These are phyloP conservation scores for Westerdykella aurantiaca DNA, from an alignment of 2,329 filamentous ascomycete genomes.

Conservation along the genomic window DNA sequence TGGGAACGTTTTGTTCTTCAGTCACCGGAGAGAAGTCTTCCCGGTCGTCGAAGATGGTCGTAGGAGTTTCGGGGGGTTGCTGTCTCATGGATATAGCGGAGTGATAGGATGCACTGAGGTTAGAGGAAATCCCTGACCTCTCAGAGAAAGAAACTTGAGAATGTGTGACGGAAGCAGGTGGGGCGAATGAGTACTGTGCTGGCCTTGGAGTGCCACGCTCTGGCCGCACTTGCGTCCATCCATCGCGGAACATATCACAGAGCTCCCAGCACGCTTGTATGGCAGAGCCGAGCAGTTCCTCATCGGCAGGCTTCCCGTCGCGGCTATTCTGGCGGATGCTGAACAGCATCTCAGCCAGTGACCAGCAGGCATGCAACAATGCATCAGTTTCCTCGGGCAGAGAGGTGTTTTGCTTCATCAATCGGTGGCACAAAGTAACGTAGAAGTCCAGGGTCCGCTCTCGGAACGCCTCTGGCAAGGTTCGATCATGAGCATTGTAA, in stretches of 20 bases:
- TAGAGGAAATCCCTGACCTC: conserved; percentile 35
- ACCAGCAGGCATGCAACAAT: conserved; percentile 80
- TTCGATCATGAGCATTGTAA: conserved; percentile 84
- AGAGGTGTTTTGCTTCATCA: conserved; percentile 90
- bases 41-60: conserved; percentile 91
- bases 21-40: conserved; percentile 60
- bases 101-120: conserved; percentile 43
- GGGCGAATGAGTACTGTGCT: conserved; percentile 63
- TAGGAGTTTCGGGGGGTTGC: conserved; percentile 71
- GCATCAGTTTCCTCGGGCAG: conserved; percentile 77
- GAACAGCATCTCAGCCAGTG: conserved; percentile 86
- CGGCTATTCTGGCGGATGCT: conserved; percentile 76
- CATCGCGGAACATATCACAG: conserved; percentile 86
- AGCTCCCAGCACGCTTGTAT: conserved; percentile 94
- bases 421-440: conserved; percentile 81
- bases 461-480: conserved; percentile 76
- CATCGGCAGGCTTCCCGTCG: conserved; percentile 67
- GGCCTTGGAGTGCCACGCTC: conserved; percentile 81
- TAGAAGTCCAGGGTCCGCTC: conserved; percentile 93
- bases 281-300: conserved; percentile 78
- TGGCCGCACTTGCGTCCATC: conserved; percentile 82
- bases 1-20: conserved; percentile 70
- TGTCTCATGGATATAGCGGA: conserved; percentile 39
- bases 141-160: conserved; percentile 32
- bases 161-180: conserved; percentile 40